Evolutionary conservation across 2,329 filamentous ascomycete genomes (phyloP), one percentile per base, ranked within the genome.

Genomic region (Pyricularia grisea): DNA sequence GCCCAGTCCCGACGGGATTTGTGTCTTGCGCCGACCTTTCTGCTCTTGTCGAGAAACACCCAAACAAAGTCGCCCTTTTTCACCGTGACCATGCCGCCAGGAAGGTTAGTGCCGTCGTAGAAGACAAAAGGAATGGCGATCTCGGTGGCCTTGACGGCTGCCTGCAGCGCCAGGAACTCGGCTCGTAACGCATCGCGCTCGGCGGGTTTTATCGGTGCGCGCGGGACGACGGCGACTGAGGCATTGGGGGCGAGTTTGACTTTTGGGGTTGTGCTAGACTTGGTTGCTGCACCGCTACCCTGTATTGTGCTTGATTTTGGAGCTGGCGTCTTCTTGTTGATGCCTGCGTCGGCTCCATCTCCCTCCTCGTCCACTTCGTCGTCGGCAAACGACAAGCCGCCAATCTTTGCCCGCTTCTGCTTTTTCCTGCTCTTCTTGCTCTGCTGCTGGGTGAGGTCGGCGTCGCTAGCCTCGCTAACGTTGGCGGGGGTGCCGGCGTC

Each of bases 41-140:
- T 86, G 74, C 93, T 95, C 75, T 91, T 90, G 78, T 99, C 95
- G 2, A 99, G 82, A 72, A 98, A 97, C 1, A 97, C 81, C 95
- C 95, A 98, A 30, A 96, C 85, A 69, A 89, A 90, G 75, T 98
- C 95, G 11, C 95, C 94, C 79, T 99, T 99, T 79, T 93, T 97
- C 67, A 98, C 87, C 70, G 90, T 89, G 66, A 94, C 94, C 17
- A 86, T 86, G 1, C 94, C 94, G 20, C 93, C 93, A 0, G 94
- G 92, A 12, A 92, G 91, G 77, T 96, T 94, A 27, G 92, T 92
- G 20, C 95, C 95, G 73, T 98, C 94, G 80, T 97, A 98, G 77
- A 98, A 98, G 3, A 98, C 92, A 78, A 98, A 99, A 0, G 95
- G 95, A 36, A 99, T 90, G 20, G 91, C 85, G 68, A 99, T 92